Conservation (phyloP, 169 alveolate genomes). For the Cryptosporidium felis region DNA sequence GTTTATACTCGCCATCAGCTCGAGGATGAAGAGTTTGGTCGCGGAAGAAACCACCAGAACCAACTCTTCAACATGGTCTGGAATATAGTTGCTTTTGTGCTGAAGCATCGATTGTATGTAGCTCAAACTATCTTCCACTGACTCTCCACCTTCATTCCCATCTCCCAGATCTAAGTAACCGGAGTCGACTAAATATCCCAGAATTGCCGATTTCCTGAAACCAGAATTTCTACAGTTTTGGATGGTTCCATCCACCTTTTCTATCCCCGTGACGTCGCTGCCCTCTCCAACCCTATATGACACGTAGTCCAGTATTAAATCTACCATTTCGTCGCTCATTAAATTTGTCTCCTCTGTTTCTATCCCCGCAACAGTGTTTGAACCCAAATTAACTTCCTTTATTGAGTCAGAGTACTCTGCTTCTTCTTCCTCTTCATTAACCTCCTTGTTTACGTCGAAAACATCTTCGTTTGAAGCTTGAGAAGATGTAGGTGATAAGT, state of each 20-base stretch:
- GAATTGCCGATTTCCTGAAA: conserved; percentile 4
- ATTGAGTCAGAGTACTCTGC: not conserved
- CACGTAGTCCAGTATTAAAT: conserved; percentile 32
- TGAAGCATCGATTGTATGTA: conserved; percentile 63
- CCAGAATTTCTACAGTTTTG: conserved; percentile 51
- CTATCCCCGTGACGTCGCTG: conserved; percentile 34
- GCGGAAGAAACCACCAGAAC: conserved; percentile 42
- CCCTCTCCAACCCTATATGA: conserved; percentile 15
- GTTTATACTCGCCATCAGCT: conserved; percentile 41
- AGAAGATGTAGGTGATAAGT: conserved; percentile 16
- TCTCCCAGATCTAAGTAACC: conserved; percentile 20
- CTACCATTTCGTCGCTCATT: conserved; percentile 27
- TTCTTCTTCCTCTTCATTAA: conserved; percentile 15
- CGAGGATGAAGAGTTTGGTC: conserved; percentile 31
- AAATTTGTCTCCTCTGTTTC: not conserved
- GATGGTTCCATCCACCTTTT: conserved; percentile 28
- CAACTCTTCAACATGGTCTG: conserved; percentile 41
- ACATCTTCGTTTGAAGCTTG: conserved; percentile 33
- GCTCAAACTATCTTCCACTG: conserved; percentile 38
- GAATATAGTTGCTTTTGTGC: conserved; percentile 37
- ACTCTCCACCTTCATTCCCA: not conserved
- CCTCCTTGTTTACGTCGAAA: conserved; percentile 24
- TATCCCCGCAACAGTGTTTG: not conserved
- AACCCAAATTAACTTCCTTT: not conserved
- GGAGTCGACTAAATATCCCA: conserved; percentile 29